Percentiles rank a stretch among this genome's conserved stretches.
phyloP scores from a whole-genome alignment of 768 basidiomycete genomes.

The Clavulina sp. region DNA sequence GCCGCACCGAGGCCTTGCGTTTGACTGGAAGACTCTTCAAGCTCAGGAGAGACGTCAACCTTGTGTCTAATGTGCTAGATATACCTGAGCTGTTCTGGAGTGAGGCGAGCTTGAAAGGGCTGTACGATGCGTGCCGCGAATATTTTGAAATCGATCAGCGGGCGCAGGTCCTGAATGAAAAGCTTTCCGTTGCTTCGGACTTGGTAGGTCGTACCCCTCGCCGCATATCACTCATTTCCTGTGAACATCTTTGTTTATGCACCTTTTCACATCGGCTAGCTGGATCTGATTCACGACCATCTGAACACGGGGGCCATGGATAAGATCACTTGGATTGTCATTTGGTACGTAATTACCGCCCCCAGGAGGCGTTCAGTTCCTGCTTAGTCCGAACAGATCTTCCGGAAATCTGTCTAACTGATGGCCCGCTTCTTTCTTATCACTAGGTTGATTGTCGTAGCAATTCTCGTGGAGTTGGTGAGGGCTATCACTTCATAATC shows the following conservation, averaged over 20 bases:
- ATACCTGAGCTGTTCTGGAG: slow-evolving; percentile 91
- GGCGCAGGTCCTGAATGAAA: slow-evolving; percentile 76
- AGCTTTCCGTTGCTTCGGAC: slow-evolving; percentile 71
- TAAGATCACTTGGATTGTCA: slow-evolving; percentile 69
- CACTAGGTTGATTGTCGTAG: too few relatives aligned
- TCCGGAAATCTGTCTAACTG: too few relatives aligned
- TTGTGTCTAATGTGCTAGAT: slow-evolving; percentile 85
- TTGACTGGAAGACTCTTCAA: slow-evolving; percentile 78
- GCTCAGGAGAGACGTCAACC: slow-evolving; percentile 72
- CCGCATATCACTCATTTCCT: background rate
- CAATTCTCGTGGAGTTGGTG: too few relatives aligned
- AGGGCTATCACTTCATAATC: too few relatives aligned
- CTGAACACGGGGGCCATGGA: slow-evolving; percentile 81
- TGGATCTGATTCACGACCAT: slow-evolving; percentile 87
- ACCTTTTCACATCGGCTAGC: slow-evolving; percentile 26
- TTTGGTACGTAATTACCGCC: too few relatives aligned
- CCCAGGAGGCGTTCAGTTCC: too few relatives aligned
- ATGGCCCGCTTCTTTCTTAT: too few relatives aligned
- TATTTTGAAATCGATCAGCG: slow-evolving; percentile 84
- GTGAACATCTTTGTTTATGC: slow-evolving; percentile 2
- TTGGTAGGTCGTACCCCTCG: slow-evolving; percentile 41
- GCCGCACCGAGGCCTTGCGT: slow-evolving; percentile 67
- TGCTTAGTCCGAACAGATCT: too few relatives aligned
- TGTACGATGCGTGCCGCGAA: slow-evolving; percentile 85
- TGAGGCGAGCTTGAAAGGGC: slow-evolving; percentile 70